A percentile compares a stretch with the other conserved stretches of the same genome.
Conservation (phyloP, 108 stramenopile genomes). For the Pseudonitzschia multiseries region DNA sequence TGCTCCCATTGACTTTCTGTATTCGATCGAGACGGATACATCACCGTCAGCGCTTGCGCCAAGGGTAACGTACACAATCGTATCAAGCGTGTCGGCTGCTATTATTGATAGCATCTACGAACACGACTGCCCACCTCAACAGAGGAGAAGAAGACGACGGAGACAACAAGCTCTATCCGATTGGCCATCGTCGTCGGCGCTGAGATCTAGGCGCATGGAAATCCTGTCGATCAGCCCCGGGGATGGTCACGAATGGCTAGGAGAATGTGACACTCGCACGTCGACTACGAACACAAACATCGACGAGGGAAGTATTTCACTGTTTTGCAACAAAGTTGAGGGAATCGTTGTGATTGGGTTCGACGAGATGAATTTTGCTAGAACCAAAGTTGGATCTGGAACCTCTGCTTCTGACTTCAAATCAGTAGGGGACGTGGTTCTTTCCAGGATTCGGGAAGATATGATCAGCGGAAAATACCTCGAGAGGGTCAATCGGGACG, state of each 20-base stretch:
- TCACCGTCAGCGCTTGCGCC: not conserved
- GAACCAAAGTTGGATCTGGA: not conserved
- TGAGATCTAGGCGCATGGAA: slow-evolving; percentile 3
- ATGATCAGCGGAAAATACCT: slow-evolving; percentile 14
- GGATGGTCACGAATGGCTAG: not conserved
- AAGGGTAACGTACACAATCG: not conserved
- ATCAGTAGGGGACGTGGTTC: slow-evolving; percentile 7
- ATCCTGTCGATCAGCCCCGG: slow-evolving; percentile 13
- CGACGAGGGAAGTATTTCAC: not conserved
- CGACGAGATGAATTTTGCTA: not conserved
- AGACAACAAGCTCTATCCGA: slow-evolving; percentile 3
- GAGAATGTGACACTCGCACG: not conserved
- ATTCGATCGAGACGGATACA: not conserved
- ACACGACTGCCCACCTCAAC: not conserved
- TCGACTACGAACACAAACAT: not conserved
- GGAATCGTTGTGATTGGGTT: slow-evolving; percentile 16
- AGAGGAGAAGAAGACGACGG: not conserved
- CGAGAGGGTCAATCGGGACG: slow-evolving; percentile 5
- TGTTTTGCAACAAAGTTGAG: not conserved
- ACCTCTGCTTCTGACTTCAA: not conserved
- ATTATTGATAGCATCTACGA: slow-evolving; percentile 11
- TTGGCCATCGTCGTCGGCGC: not conserved
- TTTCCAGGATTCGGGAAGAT: slow-evolving; percentile 3
- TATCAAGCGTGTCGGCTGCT: slow-evolving; percentile 8
- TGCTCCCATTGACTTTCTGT: slow-evolving; percentile 6